These are phyloP conservation scores for Rhizodiscina lignyota DNA, from an alignment of 495 filamentous ascomycete species.

Conservation along the genomic window DNA sequence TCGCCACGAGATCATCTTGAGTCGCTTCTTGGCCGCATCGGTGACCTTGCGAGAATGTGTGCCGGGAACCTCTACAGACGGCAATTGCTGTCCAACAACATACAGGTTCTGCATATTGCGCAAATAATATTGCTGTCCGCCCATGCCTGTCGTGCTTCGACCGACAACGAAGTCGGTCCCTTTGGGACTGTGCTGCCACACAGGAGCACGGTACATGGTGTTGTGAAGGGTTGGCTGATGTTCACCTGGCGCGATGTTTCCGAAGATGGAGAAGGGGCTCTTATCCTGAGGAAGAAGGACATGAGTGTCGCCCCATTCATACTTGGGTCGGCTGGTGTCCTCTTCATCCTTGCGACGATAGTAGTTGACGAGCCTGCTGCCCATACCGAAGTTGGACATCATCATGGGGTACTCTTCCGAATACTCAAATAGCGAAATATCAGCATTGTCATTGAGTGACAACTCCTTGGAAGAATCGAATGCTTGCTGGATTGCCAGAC, in stretches of 20 bases:
- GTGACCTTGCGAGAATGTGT: constrained; percentile 89
- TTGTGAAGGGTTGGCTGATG: constrained; percentile 82
- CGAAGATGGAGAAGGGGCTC: constrained; percentile 89
- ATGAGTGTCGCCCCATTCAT: constrained; percentile 68
- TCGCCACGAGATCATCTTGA: constrained; percentile 88
- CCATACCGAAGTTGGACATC: constrained; percentile 95
- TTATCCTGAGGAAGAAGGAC: constrained; percentile 85
- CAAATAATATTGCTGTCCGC: constrained; percentile 61
- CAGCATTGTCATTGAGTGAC: constrained; percentile 73
- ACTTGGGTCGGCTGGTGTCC: constrained; percentile 55
- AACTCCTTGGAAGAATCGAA: constrained; percentile 63
- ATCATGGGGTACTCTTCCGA: constrained; percentile 84
- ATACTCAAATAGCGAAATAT: constrained; percentile 77
- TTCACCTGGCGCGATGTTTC: constrained; percentile 78
- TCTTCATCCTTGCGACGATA: constrained; percentile 76
- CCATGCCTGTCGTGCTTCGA: constrained; percentile 54
- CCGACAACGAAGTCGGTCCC: constrained; percentile 77
- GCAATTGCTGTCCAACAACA: constrained; percentile 81
- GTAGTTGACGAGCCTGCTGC: constrained; percentile 85
- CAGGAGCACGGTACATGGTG: constrained; percentile 81
- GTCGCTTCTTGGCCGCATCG: constrained; percentile 80
- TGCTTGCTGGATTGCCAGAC: constrained; percentile 54
- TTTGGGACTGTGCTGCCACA: constrained; percentile 73
- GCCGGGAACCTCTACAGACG: constrained; percentile 78
- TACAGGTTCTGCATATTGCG: constrained; percentile 79